Conservation (phyloP, 345 rosid species). For the Moricandia arvensis region DNA sequence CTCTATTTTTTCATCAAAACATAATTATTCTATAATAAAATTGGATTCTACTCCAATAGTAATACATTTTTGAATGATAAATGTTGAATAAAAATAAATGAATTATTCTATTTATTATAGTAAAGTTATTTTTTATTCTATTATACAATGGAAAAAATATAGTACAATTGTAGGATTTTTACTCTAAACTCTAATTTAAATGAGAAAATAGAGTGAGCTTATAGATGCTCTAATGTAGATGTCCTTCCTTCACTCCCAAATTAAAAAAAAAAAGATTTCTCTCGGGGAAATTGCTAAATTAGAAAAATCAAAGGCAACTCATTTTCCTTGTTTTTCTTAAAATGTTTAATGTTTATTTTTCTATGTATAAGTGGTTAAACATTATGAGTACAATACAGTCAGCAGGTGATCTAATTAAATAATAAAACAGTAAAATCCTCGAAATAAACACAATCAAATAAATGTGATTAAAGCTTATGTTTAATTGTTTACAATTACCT, state of each 20-base stretch:
- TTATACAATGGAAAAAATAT: too few species aligned
- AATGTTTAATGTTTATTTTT: not conserved
- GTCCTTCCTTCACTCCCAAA: not conserved
- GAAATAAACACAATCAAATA: not conserved
- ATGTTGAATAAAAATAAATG: not conserved
- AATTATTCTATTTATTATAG: too few species aligned
- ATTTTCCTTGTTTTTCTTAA: not conserved
- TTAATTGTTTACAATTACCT: not conserved
- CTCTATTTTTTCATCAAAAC: too few species aligned
- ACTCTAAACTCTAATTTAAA: not conserved
- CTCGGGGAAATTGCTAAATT: not conserved
- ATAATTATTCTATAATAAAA: too few species aligned
- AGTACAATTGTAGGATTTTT: too few species aligned
- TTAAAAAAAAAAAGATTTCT: not conserved
- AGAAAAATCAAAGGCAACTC: not conserved
- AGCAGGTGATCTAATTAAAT: not conserved
- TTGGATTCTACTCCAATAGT: too few species aligned
- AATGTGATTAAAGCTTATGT: not conserved
- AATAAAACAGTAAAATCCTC: not conserved
- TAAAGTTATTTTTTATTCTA: too few species aligned
- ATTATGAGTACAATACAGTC: not conserved
- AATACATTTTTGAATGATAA: too few species aligned
- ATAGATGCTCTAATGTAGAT: not conserved
- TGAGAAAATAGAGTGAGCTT: not conserved
- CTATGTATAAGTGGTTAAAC: not conserved